Evolutionary conservation across 345 rosid genomes (phyloP), one percentile per base, ranked within the genome.

Genomic region (Populus pruinosa): DNA sequence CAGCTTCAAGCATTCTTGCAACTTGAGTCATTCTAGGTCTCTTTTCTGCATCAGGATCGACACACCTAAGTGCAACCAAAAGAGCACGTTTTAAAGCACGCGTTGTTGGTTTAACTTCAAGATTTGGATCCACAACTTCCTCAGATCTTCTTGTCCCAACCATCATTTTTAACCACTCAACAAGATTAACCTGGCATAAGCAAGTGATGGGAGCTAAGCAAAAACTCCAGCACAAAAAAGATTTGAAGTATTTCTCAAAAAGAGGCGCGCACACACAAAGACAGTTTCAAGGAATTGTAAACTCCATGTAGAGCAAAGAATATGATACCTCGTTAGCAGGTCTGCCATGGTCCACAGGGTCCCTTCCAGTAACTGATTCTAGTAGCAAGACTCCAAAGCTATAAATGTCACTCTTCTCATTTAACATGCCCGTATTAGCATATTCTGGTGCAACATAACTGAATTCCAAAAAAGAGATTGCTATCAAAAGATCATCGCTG

Each of bases 391-490:
- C 99, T 35, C 99, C 99, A 27, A 95, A 95, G 87, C 99, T 95
- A 73, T 95, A 95, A 74, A 95, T 85, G 76, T 95, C 97, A n/a
- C 98, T 95, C 89, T 87, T 95, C 87, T 93, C 99, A 43, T 93
- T 95, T 82, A 93, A 80, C 89, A 95, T n/a, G 31, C 98, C 97
- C 1, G 94, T 83, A 79, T 95, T 95, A 29, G 98, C 98, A 85
- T 95, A 95, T 81, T 95, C 98, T 0, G 99, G 99, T 47, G 98
- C 98, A 79, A 95, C 99, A 79, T 95, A 95, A 79, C 99, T 95
- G 90, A 56, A 85, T 79, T 63, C 75, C 69, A 80, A 77, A 73
- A 35, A 73, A 64, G 55, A 35, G 68, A 6, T 67, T 11, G 55
- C 67, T 20, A 65, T 65, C 71, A 76, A 68, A 74, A 77, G 72